Evolutionary conservation across 2,329 filamentous ascomycete genomes (phyloP), one percentile per base, ranked within the genome.

Genomic region (Claviceps monticola): DNA sequence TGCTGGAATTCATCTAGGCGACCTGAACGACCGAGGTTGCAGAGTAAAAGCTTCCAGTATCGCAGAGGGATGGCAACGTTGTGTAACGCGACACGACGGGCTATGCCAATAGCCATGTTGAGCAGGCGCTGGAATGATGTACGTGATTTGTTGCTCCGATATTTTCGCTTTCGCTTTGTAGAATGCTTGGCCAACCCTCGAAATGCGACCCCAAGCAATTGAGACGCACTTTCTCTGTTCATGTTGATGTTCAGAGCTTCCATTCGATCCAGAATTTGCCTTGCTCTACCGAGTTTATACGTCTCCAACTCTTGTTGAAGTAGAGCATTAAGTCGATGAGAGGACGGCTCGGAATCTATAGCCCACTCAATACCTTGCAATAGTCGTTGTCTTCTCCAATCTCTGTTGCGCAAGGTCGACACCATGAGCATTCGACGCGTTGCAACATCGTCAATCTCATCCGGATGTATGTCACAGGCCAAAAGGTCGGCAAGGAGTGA

Each of bases 381-480:
- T 1, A 78, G 59, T 16, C 66, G 66, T 53, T 71, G 67, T 45
- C 64, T 68, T 21, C 61, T 62, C 68, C 67, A 68, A 51, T 76
- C 67, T 13, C 58, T 53, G 11, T 56, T 52, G 36, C 56, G 57
- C 7, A 58, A 56, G 5, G 66, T 66, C 13, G 65, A 60, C 11
- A 60, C 59, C 19, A 69, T 56, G 17, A 78, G 64, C 46, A 61
- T 61, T 9, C 66, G 64, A 51, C 74, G 69, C 46, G 67, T 65
- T 9, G 65, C 58, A 1, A 62, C 47, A 53, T 79, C 69, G 14
- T 78, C 74, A 46, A 78, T 79, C 23, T 79, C 73, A 36, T 78
- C 74, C 0, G 76, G 76, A 54, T 80, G 76, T 21, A 80, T 64
- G 53, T 78, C 74, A 21, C 71, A 74, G 7, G 66, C 59, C 6